Base-by-base conservation (phyloP, 345 rosid species). In the Salix exigua region DNA sequence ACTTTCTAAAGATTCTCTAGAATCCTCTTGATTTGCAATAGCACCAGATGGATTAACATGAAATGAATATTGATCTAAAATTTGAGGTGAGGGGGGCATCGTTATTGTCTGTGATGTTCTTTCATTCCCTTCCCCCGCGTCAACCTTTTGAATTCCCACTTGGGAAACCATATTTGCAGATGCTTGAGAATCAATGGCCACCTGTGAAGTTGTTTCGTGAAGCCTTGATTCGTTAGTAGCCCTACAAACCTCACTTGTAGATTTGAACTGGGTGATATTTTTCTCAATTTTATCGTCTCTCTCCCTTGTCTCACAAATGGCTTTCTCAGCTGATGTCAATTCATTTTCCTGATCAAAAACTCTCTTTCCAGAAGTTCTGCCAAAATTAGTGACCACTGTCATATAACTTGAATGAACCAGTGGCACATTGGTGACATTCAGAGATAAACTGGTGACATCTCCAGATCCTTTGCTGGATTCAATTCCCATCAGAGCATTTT, bases 71-170 rank as follows among this genome's bases (percentile, higher is more conserved):
- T 85, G 82, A 74, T 75, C 80, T 25, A 88, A 83, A 68, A 79
- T 69, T 67, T 89, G 97, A 76, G 87, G 81, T 58, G 91, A 53
- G 16, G 97, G 89, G 83, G 94, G 85, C 73, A 76, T 80, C 84
- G 88, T 81, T 65, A 80, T 79, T 37, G 81, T 83, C 46, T 85
- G 85, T 70, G 91, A 86, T 75, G 73, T 88, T 73, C 79, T 77
- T 73, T 78, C 83, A 72, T 79, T 82, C 70, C 65, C 83, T 72
- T 87, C 81, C 76, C 70, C 80, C 75, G 42, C 70, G 82, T 80
- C 74, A 73, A 78, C 82, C 78, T 80, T 67, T 62, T 83, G 88
- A 71, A 66, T 50, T 78, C 76, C 80, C 31, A 76, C 79, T 55
- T 72, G 78, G 7, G 87, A 83, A 82, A 71, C 80, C 74, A 80